phyloP scores from a whole-genome alignment of 345 rosid species.

The Pugionium cornutum region DNA sequence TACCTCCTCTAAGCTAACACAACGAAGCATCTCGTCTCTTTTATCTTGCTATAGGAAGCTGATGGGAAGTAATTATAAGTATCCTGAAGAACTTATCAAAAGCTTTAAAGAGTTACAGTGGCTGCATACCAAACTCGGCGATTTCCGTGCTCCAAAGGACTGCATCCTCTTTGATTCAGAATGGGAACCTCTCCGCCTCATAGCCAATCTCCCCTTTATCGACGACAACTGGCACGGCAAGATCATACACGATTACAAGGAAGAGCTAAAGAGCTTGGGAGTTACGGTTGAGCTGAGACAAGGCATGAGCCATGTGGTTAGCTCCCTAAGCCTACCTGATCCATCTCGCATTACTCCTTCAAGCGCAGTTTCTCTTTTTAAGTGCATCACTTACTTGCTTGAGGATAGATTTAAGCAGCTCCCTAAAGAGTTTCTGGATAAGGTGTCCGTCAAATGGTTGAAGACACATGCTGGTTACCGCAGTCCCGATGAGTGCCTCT shows the following conservation, averaged over 20 bases:
- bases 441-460: conserved; percentile 53
- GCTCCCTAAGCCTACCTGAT: conserved; percentile 47
- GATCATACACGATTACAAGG: conserved; percentile 44
- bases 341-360: conserved; percentile 32
- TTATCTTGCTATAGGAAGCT: conserved; percentile 52
- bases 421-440: conserved; percentile 36
- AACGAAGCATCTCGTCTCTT: conserved; percentile 39
- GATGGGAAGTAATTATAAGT: conserved; percentile 12
- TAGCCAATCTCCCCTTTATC: conserved; percentile 60
- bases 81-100: conserved; percentile 40
- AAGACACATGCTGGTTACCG: conserved; percentile 58
- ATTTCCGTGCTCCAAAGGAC: conserved; percentile 49
- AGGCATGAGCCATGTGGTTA: conserved; percentile 55
- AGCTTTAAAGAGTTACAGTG: conserved; percentile 50
- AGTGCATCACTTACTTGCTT: conserved; percentile 46
- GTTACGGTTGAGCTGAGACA: conserved; percentile 42
- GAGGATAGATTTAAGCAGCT: conserved; percentile 33
- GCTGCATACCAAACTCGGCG: conserved; percentile 65
- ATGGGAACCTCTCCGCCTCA: conserved; percentile 57
- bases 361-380: conserved; percentile 48
- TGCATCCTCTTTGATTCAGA: conserved; percentile 59
- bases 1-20: conserved; percentile 40
- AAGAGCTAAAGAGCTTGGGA: conserved; percentile 57
- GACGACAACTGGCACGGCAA: conserved; percentile 56
- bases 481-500: conserved; percentile 51